A percentile compares a stretch with the other conserved stretches of the same genome.
Evolutionary conservation across 2,329 filamentous ascomycete species (phyloP).

Genomic region (Hypoxylon sp.): DNA sequence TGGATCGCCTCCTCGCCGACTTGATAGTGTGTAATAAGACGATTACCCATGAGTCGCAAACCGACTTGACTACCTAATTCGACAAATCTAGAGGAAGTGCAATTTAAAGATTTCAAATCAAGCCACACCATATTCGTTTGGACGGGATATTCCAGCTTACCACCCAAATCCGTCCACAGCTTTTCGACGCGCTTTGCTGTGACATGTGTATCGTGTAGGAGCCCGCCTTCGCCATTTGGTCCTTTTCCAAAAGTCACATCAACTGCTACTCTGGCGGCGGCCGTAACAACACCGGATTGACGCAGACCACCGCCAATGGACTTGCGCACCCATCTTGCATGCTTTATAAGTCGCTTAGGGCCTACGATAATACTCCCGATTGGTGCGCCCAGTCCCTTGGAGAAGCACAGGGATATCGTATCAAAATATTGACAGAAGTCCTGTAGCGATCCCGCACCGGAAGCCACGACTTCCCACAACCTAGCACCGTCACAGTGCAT

Average conservation of each 20-base stretch:
- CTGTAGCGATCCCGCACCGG: conserved; percentile 59
- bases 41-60: conserved; percentile 49
- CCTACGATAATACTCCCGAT: conserved; percentile 66
- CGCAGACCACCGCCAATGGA: conserved; percentile 83
- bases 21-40: conserved; percentile 59
- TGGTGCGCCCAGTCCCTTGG: conserved; percentile 68
- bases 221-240: conserved; percentile 54
- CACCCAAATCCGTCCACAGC: conserved; percentile 74
- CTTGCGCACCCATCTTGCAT: conserved; percentile 83
- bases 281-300: conserved; percentile 82
- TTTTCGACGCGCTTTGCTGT: conserved; percentile 74
- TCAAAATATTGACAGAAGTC: conserved; percentile 65
- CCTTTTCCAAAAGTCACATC: conserved; percentile 81
- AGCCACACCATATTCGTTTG: conserved; percentile 86
- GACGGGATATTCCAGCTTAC: conserved; percentile 70
- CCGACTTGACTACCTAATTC: conserved; percentile 50
- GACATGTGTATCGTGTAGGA: conserved; percentile 69
- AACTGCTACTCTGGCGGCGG: conserved; percentile 81
- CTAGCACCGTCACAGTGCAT: conserved; percentile 68
- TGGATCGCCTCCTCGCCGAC: conserved; percentile 72
- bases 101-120: conserved; percentile 59
- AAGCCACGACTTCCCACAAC: conserved; percentile 66
- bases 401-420: conserved; percentile 65
- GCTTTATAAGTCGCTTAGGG: conserved; percentile 69
- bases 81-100: conserved; percentile 45